phyloP scores from a whole-genome alignment of 2,329 filamentous ascomycete species.

The Colletotrichum gloeosporioides region DNA sequence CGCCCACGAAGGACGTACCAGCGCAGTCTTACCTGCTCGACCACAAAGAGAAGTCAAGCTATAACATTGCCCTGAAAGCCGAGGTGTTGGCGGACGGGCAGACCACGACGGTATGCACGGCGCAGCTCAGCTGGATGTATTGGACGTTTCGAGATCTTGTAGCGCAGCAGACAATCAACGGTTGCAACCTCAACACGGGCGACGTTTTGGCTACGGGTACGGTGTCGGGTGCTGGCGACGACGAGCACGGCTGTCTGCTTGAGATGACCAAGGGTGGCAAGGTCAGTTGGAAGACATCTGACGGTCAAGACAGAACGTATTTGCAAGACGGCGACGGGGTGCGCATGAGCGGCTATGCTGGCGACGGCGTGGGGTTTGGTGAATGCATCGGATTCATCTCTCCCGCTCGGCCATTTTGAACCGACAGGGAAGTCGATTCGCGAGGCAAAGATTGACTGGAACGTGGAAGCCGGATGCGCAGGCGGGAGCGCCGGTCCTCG shows the following conservation, averaged over 20 bases:
- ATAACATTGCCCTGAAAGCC: conserved; percentile 34
- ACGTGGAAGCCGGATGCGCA: neutral
- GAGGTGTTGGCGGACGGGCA: conserved; percentile 29
- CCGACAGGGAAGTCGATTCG: neutral
- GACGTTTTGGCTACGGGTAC: conserved; percentile 49
- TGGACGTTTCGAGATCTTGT: conserved; percentile 44
- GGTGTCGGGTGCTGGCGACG: conserved; percentile 37
- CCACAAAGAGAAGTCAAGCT: conserved; percentile 35
- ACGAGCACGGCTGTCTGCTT: conserved; percentile 43
- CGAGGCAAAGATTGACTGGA: neutral
- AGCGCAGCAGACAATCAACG: conserved; percentile 40
- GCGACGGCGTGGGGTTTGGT: conserved; percentile 46
- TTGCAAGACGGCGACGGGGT: conserved; percentile 46
- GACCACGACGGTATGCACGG: conserved; percentile 31
- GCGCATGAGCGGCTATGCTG: conserved; percentile 41
- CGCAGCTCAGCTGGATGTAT: conserved; percentile 37
- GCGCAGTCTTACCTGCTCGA: conserved; percentile 37
- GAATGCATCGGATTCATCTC: conserved; percentile 34
- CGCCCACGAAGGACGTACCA: conserved; percentile 25
- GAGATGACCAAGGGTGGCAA: conserved; percentile 43
- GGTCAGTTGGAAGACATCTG: conserved; percentile 28
- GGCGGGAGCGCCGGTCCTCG: neutral
- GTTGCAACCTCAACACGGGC: conserved; percentile 41
- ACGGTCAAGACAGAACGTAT: conserved; percentile 37
- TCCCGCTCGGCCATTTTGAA: conserved; percentile 6